Evolutionary conservation across 2,329 filamentous ascomycete species (phyloP), one percentile per base, ranked within the genome.

Genomic region (Verticillium nubilum): DNA sequence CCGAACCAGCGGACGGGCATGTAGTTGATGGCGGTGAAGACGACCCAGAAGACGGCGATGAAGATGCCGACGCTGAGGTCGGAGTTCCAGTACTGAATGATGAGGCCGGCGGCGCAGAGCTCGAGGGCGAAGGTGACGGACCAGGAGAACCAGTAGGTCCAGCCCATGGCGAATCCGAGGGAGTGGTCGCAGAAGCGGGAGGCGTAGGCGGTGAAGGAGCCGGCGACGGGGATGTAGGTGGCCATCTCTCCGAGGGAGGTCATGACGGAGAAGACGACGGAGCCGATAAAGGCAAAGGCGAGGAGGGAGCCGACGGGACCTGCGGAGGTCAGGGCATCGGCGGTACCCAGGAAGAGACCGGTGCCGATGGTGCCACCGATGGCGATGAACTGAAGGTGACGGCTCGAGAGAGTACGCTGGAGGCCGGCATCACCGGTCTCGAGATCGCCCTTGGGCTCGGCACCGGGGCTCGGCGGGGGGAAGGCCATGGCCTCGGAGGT

Each of bases 111-210:
- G 0, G 88, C 87, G 0, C 86, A 89, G 42, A 92, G 78, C 69
- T 93, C 89, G 9, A 92, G 81, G 0, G 88, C 88, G 65, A 85
- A 90, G 0, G 89, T 91, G 60, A 88, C 85, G 19, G 86, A 80
- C 88, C 87, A 93, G 37, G 83, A 87, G 69, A 92, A 92, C 87
- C 88, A 93, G 74, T 93, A 93, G 61, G 91, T 86, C 89, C 89
- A 93, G 23, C 90, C 90, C 81, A 92, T 89, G 23, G 89, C 82
- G 67, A 92, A 92, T 7, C 88, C 89, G 54, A 92, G 77, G 59
- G 86, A 86, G 12, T 85, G 86, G 67, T 90, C 86, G 63, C 92
- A 81, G 67, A 94, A 91, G 19, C 90, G 87, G 42, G 86, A 82
- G 25, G 90, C 89, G 67, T 92, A 94, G 50, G 86, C 82, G 29